Percentiles rank a stretch among this genome's conserved stretches.
Conservation (phyloP, 768 basidiomycete genomes). For the Suillus hirtellus region DNA sequence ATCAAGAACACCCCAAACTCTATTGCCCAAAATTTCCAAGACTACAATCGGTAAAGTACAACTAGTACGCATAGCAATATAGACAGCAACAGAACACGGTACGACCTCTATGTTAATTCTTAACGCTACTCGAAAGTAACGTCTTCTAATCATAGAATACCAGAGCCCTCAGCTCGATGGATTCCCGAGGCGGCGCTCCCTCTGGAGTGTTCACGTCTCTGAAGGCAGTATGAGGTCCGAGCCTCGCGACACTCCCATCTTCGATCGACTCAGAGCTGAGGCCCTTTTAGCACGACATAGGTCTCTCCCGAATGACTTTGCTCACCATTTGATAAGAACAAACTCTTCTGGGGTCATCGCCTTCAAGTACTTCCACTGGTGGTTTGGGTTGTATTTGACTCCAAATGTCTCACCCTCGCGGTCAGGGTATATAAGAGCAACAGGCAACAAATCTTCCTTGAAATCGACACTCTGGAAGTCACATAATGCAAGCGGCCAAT, state of each 20-base stretch:
- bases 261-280: constrained; percentile 36
- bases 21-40: no score
- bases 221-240: constrained; percentile 33
- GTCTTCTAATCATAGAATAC: no score
- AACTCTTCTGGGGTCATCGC: constrained; percentile 47
- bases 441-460: constrained; percentile 38
- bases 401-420: constrained; percentile 44
- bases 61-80: no score
- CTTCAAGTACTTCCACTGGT: constrained; percentile 47
- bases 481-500: constrained; percentile 50
- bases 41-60: no score
- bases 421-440: constrained; percentile 41
- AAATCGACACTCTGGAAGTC: constrained; percentile 46
- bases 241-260: constrained; percentile 34
- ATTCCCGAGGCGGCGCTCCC: no score
- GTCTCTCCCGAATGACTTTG: neutral
- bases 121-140: no score
- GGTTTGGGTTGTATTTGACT: constrained; percentile 39
- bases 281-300: neutral
- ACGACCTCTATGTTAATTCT: no score
- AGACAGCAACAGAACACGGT: no score
- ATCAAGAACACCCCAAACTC: no score
- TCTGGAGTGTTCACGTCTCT: no score
- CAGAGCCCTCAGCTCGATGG: no score
- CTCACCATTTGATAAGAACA: constrained; percentile 50